Conservation (phyloP, 768 basidiomycete species). For the Boletus rubroflammeus region DNA sequence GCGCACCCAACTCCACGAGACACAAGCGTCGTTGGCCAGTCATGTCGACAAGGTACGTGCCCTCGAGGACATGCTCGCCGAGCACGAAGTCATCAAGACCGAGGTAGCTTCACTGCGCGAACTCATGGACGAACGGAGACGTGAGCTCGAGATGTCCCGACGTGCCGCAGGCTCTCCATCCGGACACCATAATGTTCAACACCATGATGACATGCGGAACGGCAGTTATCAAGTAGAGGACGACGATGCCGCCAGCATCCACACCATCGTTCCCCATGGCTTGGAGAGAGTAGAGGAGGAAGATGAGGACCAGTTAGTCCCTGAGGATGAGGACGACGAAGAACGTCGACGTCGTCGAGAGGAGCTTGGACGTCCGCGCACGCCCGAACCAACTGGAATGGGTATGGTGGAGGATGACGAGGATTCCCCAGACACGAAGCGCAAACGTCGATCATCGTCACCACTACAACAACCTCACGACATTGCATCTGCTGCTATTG, state of each 20-base stretch:
- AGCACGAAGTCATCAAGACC: conserved; percentile 79
- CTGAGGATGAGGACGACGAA: conserved; percentile 43
- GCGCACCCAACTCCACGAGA: conserved; percentile 80
- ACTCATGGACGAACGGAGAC: conserved; percentile 63
- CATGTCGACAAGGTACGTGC: conserved; percentile 84
- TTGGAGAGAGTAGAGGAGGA: conserved; percentile 73
- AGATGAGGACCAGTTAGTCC: conserved; percentile 54
- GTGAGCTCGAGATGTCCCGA: conserved; percentile 40
- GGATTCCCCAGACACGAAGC: conserved; percentile 25
- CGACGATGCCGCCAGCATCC: conserved; percentile 68
- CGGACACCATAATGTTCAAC: conserved; percentile 19
- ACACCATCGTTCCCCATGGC: conserved; percentile 66
- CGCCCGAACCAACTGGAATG: conserved; percentile 73
- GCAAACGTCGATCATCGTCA: conserved; percentile 16
- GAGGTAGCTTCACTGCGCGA: conserved; percentile 75
- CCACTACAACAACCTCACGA: conserved; percentile 21
- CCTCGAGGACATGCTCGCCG: conserved; percentile 74
- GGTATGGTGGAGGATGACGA: conserved; percentile 49
- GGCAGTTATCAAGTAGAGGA: conserved; percentile 46
- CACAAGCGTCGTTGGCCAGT: conserved; percentile 68
- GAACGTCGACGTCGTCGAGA: conserved; percentile 44
- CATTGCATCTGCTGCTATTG: conserved; percentile 36
- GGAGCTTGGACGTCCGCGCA: conserved; percentile 68
- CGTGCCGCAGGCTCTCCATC: conserved; percentile 23
- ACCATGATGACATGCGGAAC: conserved; percentile 14